These are phyloP conservation scores for Aspergillus sp. DNA, from an alignment of 2,329 filamentous ascomycete genomes.

Conservation along the genomic window DNA sequence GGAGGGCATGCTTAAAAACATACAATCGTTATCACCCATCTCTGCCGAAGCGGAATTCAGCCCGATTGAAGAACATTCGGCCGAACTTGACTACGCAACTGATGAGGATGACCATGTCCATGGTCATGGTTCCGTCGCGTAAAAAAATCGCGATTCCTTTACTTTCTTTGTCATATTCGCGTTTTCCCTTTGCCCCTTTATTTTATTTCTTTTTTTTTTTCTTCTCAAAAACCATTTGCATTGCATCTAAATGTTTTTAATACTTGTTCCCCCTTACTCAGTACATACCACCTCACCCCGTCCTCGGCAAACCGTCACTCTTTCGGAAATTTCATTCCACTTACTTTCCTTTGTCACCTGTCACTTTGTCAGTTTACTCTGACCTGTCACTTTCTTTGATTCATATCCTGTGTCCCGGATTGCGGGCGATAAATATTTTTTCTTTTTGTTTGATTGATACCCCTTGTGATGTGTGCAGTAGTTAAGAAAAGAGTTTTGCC, in stretches of 20 bases:
- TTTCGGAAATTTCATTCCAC: background rate
- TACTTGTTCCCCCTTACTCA: background rate
- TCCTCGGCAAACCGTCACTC: background rate
- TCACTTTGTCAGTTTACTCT: background rate
- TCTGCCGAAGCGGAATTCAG: constrained; percentile 28
- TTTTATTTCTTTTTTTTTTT: background rate
- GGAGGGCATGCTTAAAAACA: constrained; percentile 53
- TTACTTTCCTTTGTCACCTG: background rate
- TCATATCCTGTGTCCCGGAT: background rate
- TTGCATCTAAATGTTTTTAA: background rate
- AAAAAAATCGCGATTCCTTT: background rate
- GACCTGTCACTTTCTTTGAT: constrained; percentile 2
- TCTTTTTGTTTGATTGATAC: background rate
- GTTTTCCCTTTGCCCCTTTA: constrained; percentile 5
- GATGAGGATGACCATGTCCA: constrained; percentile 17
- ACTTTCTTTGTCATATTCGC: background rate
- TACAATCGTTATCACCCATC: constrained; percentile 31
- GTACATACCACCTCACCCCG: background rate
- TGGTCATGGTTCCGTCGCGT: constrained; percentile 1
- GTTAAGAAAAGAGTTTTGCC: too few species aligned
- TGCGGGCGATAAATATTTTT: background rate
- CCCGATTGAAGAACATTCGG: constrained; percentile 23
- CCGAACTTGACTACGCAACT: constrained; percentile 53
- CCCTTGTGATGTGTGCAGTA: background rate
- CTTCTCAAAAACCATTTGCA: too few species aligned